These are phyloP conservation scores for Termitomyces titanicus DNA, from an alignment of 768 basidiomycete species.

Conservation along the genomic window DNA sequence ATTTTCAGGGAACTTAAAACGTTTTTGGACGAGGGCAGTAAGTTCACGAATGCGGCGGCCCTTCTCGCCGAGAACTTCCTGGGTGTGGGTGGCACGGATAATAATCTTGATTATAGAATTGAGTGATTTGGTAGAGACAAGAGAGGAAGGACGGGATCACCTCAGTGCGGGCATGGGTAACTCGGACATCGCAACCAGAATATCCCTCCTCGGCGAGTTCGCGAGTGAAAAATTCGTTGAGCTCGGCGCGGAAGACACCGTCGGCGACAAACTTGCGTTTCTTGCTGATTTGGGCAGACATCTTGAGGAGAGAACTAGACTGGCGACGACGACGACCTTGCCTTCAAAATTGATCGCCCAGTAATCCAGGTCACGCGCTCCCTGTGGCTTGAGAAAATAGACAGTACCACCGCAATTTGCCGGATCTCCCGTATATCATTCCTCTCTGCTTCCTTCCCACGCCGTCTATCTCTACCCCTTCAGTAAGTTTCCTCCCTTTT, in stretches of 20 bases:
- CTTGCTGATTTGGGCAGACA: slow-evolving; percentile 91
- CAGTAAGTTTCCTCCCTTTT: slow-evolving; percentile 7
- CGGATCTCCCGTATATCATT: slow-evolving; percentile 13
- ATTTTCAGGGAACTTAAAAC: slow-evolving; percentile 99
- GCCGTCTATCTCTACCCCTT: background rate
- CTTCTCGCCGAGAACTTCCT: slow-evolving; percentile 98
- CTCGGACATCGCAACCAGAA: slow-evolving; percentile 99
- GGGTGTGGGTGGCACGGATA: slow-evolving; percentile 99
- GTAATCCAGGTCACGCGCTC: slow-evolving; percentile 7
- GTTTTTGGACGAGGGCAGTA: slow-evolving; percentile 96
- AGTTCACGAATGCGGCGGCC: slow-evolving; percentile 99
- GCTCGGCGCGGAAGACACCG: slow-evolving; percentile 98
- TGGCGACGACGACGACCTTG: slow-evolving; percentile 9
- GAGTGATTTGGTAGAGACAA: background rate
- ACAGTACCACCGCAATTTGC: slow-evolving; percentile 23
- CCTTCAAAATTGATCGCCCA: slow-evolving; percentile 4
- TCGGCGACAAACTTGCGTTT: slow-evolving; percentile 99
- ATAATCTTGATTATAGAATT: slow-evolving; percentile 66
- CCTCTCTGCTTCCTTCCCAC: background rate
- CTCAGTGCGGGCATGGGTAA: slow-evolving; percentile 98
- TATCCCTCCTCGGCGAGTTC: slow-evolving; percentile 99
- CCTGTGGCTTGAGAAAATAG: slow-evolving; percentile 25
- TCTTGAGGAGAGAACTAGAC: slow-evolving; percentile 35
- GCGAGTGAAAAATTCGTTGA: slow-evolving; percentile 98
- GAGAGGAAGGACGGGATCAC: slow-evolving; percentile 32